Evolutionary conservation across 352 stramenopile genomes (phyloP), one percentile per base, ranked within the genome.

Genomic region (Phytophthora parvispora): DNA sequence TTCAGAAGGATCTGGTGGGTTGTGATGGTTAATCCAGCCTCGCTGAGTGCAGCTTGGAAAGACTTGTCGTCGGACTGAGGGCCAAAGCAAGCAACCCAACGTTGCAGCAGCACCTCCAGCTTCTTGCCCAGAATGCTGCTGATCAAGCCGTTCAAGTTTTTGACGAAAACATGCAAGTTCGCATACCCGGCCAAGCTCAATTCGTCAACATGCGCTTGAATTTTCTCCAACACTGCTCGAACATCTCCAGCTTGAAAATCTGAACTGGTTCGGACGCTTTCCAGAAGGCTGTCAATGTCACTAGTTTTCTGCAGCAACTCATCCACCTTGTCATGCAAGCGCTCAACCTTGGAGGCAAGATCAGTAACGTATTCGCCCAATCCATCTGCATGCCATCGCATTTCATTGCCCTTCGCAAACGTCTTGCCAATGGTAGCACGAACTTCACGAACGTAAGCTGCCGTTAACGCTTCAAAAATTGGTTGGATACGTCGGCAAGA

Each of bases 261-360:
- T n/a, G 81, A 75, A 49, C 48, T 84, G 6, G 48, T 69, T 6
- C 83, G 85, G 69, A 98, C 69, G 16, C 62, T 78, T 67, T 93
- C 78, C n/a, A 99, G 77, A 18, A 96, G 79, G 55, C 90, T 78
- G 47, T 99, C 91, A 56, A 99, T 96, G 16, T 97, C 94, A 53
- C 87, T 87, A 34, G 95, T 97, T 60, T 98, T 98, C 59, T 92
- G 73, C 28, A 98, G 71, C 25, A 99, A 80, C 28, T 99, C 97
- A 65, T 99, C 97, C 13, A 99, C 96, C 64, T 99, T 98, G 63
- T 99, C 98, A 64, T 99, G 98, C 45, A 99, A 90, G 34, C 88
- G 91, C 57, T 98, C 96, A 1, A 99, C 97, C 60, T 99, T 95
- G 28, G 93, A 87, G 25, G 97, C 85, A 53, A 98, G 79, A 59